Conservation (phyloP, 2,329 filamentous ascomycete species). For the Fusarium anguioides region DNA sequence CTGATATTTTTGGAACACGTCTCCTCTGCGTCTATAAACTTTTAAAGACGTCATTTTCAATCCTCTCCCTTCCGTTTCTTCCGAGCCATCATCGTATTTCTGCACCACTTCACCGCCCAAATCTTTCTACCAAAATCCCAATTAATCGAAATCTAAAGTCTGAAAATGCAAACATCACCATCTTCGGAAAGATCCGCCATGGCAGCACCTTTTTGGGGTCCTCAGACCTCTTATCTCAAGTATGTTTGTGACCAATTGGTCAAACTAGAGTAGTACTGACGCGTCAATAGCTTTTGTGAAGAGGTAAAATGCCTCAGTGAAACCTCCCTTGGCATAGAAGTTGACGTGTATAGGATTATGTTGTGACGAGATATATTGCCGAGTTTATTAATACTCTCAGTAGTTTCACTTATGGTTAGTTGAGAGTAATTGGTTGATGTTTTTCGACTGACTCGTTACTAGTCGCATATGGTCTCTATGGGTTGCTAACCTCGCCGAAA, state of each 20-base stretch:
- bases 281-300: conserved; percentile 45
- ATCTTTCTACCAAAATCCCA: neutral
- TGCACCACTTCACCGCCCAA: conserved; percentile 26
- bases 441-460: conserved; percentile 4
- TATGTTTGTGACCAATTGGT: conserved; percentile 7
- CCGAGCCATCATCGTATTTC: conserved; percentile 20
- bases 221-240: conserved; percentile 50
- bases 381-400: conserved; percentile 59
- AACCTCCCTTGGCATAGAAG: neutral
- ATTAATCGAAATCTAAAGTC: fast-evolving
- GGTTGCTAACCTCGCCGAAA: conserved; percentile 42
- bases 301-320: conserved; percentile 38
- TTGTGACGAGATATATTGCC: conserved; percentile 55
- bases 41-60: conserved; percentile 13
- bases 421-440: fast-evolving
- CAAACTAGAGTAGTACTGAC: neutral
- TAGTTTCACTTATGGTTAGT: conserved; percentile 52
- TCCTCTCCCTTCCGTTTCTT: neutral
- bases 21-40: neutral
- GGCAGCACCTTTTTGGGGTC: conserved; percentile 45
- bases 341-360: conserved; percentile 48
- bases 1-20: neutral
- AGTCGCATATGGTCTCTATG: conserved; percentile 55
- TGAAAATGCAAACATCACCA: neutral
- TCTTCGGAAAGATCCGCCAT: neutral